These are phyloP conservation scores for Xerocomellus intermedius DNA, from an alignment of 768 basidiomycete species.

Conservation along the genomic window DNA sequence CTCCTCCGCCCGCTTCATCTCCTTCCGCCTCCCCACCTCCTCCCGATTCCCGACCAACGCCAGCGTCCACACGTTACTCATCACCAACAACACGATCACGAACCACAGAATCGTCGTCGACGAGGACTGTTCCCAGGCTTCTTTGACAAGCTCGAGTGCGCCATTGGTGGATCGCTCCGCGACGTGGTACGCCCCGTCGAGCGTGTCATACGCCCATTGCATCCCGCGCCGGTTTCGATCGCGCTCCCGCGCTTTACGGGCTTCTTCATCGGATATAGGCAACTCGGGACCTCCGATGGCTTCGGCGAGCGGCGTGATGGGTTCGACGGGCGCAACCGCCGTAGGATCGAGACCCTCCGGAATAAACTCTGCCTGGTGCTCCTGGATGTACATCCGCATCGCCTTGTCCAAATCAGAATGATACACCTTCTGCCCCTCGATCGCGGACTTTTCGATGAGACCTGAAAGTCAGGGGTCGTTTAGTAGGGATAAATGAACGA, in stretches of 20 bases:
- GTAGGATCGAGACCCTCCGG: slow-evolving; percentile 72
- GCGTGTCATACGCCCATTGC: slow-evolving; percentile 89
- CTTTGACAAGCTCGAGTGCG: slow-evolving; percentile 73
- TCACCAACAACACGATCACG: slow-evolving; percentile 66
- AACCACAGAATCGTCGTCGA: slow-evolving; percentile 70
- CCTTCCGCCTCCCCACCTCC: slow-evolving; percentile 45
- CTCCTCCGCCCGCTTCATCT: slow-evolving; percentile 56
- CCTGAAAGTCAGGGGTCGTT: slow-evolving; percentile 44
- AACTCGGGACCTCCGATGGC: slow-evolving; percentile 6
- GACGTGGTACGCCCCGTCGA: slow-evolving; percentile 73
- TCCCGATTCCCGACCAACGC: slow-evolving; percentile 47
- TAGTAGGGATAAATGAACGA: neutral
- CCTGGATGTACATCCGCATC: slow-evolving; percentile 86
- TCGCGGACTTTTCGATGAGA: slow-evolving; percentile 87
- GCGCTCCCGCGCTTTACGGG: slow-evolving; percentile 55
- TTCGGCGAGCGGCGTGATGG: slow-evolving; percentile 30
- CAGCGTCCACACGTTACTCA: slow-evolving; percentile 77
- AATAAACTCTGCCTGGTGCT: slow-evolving; percentile 87
- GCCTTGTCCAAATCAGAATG: slow-evolving; percentile 79
- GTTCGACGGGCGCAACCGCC: slow-evolving; percentile 47
- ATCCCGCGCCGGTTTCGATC: slow-evolving; percentile 70
- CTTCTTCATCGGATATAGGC: slow-evolving; percentile 11
- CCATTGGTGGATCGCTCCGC: slow-evolving; percentile 66
- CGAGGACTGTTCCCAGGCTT: slow-evolving; percentile 78
- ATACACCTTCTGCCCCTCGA: slow-evolving; percentile 90